phyloP scores from a whole-genome alignment of 331 rosid species.

The Pyracantha coccinea region DNA sequence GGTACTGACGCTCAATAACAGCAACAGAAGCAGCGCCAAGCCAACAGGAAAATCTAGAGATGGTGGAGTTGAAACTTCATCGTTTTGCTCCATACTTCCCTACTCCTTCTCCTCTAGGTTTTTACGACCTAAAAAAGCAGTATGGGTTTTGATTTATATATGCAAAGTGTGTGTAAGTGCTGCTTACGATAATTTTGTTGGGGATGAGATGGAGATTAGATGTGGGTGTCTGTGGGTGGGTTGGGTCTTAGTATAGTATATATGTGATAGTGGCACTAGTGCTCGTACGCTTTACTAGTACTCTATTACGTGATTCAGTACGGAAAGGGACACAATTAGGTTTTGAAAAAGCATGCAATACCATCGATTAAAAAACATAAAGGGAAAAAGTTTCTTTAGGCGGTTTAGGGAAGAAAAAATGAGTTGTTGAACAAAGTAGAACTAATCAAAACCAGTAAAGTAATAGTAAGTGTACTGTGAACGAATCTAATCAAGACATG shows the following conservation, averaged over 20 bases:
- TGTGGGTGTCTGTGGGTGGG: neutral
- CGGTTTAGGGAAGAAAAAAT: too few relatives aligned
- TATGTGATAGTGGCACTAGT: neutral
- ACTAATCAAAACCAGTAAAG: neutral
- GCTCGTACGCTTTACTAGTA: conserved; percentile 6
- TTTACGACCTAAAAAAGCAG: neutral
- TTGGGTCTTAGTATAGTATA: neutral
- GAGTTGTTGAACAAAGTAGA: neutral
- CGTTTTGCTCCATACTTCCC: neutral
- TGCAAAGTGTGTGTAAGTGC: neutral
- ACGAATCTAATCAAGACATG: neutral
- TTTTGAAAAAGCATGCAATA: neutral
- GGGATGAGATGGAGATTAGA: neutral
- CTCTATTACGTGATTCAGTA: neutral
- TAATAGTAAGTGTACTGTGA: neutral
- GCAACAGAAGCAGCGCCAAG: conserved; percentile 39
- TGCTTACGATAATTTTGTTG: neutral
- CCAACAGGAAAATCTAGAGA: conserved; percentile 54
- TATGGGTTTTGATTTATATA: neutral
- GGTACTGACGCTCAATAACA: conserved; percentile 23
- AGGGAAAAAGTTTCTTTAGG: neutral
- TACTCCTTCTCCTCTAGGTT: neutral
- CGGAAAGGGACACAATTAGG: neutral
- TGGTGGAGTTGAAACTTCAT: conserved; percentile 7
- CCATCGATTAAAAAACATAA: neutral